Evolutionary conservation across 2,329 filamentous ascomycete genomes (phyloP).

Genomic region (Arachnomyces sp.): DNA sequence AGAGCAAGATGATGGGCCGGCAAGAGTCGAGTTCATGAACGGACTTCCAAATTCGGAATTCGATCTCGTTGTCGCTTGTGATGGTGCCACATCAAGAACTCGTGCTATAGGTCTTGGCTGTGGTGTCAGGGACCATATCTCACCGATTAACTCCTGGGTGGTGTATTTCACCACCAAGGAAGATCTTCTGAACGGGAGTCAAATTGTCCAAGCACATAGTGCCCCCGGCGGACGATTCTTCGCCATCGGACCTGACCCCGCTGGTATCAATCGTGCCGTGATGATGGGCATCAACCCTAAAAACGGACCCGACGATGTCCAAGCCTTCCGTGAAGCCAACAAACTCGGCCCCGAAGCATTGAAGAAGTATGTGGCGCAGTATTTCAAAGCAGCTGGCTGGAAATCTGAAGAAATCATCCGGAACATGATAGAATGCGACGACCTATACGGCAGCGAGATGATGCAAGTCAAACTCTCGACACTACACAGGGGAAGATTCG

Average conservation of each 20-base stretch:
- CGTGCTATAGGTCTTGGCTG: constrained; percentile 39
- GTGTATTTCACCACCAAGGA: constrained; percentile 37
- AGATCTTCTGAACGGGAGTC: constrained; percentile 33
- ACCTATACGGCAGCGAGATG: constrained; percentile 31
- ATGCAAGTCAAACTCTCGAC: too few relatives aligned
- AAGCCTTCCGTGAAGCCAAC: constrained; percentile 34
- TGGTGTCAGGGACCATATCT: constrained; percentile 32
- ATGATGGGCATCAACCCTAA: constrained; percentile 34
- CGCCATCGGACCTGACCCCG: constrained; percentile 26
- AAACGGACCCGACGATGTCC: constrained; percentile 19
- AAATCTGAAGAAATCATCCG: constrained; percentile 21
- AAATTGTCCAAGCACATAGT: constrained; percentile 30
- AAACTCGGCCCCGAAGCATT: constrained; percentile 28
- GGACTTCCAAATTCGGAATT: constrained; percentile 29
- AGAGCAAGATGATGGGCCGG: too few relatives aligned
- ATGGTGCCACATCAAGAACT: constrained; percentile 42
- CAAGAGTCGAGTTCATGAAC: constrained; percentile 37
- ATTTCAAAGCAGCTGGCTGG: constrained; percentile 27
- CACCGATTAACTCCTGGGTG: constrained; percentile 31
- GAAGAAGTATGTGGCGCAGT: constrained; percentile 23
- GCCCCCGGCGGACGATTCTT: constrained; percentile 34
- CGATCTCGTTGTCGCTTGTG: constrained; percentile 44
- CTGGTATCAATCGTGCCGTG: constrained; percentile 24
- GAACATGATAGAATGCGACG: constrained; percentile 22
- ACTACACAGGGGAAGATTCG: constrained; percentile 27